Evolutionary conservation across 1,284 basidiomycete genomes (phyloP).

Genomic region (Ustilago crameri): DNA sequence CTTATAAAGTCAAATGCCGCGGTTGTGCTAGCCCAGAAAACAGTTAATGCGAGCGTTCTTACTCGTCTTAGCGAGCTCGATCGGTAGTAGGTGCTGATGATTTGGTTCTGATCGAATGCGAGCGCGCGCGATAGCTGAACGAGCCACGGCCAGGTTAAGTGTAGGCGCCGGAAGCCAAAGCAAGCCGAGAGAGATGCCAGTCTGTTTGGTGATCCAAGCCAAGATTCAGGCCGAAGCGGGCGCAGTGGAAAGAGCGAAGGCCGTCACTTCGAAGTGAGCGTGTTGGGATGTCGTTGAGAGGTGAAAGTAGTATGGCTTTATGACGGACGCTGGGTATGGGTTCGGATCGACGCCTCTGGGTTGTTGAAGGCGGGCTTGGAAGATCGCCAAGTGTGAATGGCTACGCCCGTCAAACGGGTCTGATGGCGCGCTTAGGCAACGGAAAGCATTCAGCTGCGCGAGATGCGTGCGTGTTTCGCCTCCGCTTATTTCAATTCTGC

Average conservation of each 20-base stretch:
- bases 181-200: neutral
- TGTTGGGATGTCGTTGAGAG: too few relatives aligned
- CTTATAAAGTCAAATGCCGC: too few relatives aligned
- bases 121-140: neutral
- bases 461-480: slow-evolving; percentile 13
- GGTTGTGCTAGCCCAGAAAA: too few relatives aligned
- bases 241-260: neutral
- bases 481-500: slow-evolving; percentile 4
- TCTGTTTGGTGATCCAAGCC: neutral
- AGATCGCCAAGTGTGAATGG: slow-evolving; percentile 8
- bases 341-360: too few relatives aligned
- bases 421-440: too few relatives aligned
- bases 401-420: slow-evolving; percentile 7
- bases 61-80: too few relatives aligned
- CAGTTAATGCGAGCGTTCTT: too few relatives aligned
- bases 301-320: too few relatives aligned
- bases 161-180: neutral
- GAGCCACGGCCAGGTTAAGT: neutral
- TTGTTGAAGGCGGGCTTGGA: neutral
- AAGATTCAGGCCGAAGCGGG: neutral
- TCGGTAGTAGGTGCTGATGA: neutral
- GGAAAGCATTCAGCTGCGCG: slow-evolving; percentile 1
- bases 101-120: neutral
- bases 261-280: neutral
- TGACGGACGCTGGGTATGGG: too few relatives aligned